Evolutionary conservation across 768 basidiomycete genomes (phyloP).

Genomic region (Aureoboletus auriporus): DNA sequence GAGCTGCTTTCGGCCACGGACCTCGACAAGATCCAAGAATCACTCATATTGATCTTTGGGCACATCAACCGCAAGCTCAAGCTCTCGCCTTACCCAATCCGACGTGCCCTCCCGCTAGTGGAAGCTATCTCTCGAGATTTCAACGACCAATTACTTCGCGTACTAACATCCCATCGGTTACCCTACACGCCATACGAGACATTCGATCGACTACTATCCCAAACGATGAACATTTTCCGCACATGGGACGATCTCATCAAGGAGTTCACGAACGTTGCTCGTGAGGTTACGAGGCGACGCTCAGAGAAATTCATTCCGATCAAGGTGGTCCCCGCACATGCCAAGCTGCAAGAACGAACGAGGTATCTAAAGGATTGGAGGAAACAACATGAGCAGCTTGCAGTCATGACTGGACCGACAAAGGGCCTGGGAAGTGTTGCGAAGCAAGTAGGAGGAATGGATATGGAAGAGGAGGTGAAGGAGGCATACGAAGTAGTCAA

Average conservation of each 20-base stretch:
- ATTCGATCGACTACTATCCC: slow-evolving; percentile 80
- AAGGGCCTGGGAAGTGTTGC: slow-evolving; percentile 75
- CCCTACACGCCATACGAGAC: slow-evolving; percentile 93
- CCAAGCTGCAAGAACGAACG: slow-evolving; percentile 83
- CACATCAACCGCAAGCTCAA: slow-evolving; percentile 96
- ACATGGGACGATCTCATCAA: slow-evolving; percentile 90
- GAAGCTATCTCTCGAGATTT: slow-evolving; percentile 98
- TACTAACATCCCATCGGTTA: slow-evolving; percentile 86
- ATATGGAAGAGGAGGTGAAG: slow-evolving; percentile 97
- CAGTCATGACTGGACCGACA: slow-evolving; percentile 95
- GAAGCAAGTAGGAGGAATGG: slow-evolving; percentile 82
- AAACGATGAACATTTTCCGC: slow-evolving; percentile 73
- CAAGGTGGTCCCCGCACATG: slow-evolving; percentile 88
- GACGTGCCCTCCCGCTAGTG: slow-evolving; percentile 91
- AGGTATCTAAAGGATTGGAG: slow-evolving; percentile 88
- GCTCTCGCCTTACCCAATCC: slow-evolving; percentile 94
- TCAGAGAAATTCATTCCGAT: slow-evolving; percentile 94
- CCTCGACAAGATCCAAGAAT: slow-evolving; percentile 91
- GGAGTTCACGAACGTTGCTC: slow-evolving; percentile 87
- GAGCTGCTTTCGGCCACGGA: slow-evolving; percentile 96
- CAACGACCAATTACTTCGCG: slow-evolving; percentile 89
- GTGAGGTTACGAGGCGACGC: slow-evolving; percentile 89
- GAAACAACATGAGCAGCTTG: slow-evolving; percentile 96
- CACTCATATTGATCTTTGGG: slow-evolving; percentile 79
- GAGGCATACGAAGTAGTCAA: slow-evolving; percentile 97